These are phyloP conservation scores for Claviceps digitariae DNA, from an alignment of 2,329 filamentous ascomycete genomes.

Conservation along the genomic window DNA sequence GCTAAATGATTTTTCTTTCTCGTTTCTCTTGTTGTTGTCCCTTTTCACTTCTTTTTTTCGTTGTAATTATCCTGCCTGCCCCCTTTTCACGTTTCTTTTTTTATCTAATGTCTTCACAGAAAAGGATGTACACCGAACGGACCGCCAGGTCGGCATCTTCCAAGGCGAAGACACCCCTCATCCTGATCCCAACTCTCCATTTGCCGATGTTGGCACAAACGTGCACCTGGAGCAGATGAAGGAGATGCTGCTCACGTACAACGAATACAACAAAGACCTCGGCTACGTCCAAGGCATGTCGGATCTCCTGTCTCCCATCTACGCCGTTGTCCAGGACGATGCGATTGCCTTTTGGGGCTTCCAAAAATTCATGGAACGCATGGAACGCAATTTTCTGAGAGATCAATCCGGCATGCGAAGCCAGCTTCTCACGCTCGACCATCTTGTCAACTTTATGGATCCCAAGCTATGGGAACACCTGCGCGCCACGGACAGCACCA, in stretches of 20 bases:
- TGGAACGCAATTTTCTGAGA: slow-evolving; percentile 93
- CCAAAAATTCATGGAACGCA: slow-evolving; percentile 89
- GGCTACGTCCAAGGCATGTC: slow-evolving; percentile 99
- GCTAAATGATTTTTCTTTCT: neutral
- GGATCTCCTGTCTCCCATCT: slow-evolving; percentile 87
- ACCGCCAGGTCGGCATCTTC: slow-evolving; percentile 89
- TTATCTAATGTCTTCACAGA: slow-evolving; percentile 41
- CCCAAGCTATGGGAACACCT: slow-evolving; percentile 87
- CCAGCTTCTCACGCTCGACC: slow-evolving; percentile 81
- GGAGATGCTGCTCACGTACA: slow-evolving; percentile 96
- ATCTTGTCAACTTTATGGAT: slow-evolving; percentile 93
- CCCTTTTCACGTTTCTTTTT: neutral
- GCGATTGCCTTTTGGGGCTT: slow-evolving; percentile 96
- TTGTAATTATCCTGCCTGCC: too few relatives aligned
- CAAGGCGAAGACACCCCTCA: slow-evolving; percentile 93
- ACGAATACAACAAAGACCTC: slow-evolving; percentile 90
- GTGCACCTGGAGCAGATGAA: slow-evolving; percentile 98
- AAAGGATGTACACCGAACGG: slow-evolving; percentile 96
- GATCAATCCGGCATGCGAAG: slow-evolving; percentile 94
- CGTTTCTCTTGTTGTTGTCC: neutral
- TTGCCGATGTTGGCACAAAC: slow-evolving; percentile 85
- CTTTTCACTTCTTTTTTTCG: neutral
- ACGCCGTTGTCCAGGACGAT: slow-evolving; percentile 95
- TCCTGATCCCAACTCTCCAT: slow-evolving; percentile 89
- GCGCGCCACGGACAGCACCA: slow-evolving; percentile 81